phyloP scores from a whole-genome alignment of 441 rosid species.

The Kokia cookei region DNA sequence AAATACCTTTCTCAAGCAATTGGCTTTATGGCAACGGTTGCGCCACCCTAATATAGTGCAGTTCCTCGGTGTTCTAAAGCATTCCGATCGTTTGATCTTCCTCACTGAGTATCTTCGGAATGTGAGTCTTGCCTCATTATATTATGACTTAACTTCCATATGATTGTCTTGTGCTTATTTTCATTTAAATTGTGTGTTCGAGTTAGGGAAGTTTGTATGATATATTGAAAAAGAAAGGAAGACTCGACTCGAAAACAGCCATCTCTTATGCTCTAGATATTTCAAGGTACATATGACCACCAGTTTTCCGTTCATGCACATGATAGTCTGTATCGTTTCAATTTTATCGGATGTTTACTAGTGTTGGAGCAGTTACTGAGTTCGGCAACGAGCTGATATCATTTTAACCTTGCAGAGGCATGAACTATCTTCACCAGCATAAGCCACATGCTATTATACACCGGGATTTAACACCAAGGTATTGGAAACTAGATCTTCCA shows the following conservation, averaged over 20 bases:
- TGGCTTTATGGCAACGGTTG: constrained; percentile 59
- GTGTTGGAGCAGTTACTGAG: neutral
- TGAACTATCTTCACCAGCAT: constrained; percentile 67
- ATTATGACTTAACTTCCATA: neutral
- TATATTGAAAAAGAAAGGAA: constrained; percentile 47
- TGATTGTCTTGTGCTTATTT: neutral
- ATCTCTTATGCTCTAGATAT: constrained; percentile 60
- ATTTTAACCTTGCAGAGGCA: constrained; percentile 38
- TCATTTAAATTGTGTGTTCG: constrained; percentile 4
- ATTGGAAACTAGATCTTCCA: constrained; percentile 5
- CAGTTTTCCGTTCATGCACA: too few relatives aligned
- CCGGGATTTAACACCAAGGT: constrained; percentile 65
- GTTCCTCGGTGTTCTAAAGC: constrained; percentile 64
- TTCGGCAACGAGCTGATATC: neutral
- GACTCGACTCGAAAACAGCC: constrained; percentile 41
- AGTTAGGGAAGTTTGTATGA: constrained; percentile 57
- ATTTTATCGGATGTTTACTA: neutral
- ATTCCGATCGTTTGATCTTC: constrained; percentile 50
- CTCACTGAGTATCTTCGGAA: constrained; percentile 58
- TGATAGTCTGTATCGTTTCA: too few relatives aligned
- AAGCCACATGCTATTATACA: constrained; percentile 58
- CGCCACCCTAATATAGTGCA: constrained; percentile 73
- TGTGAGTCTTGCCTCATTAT: constrained; percentile 24
- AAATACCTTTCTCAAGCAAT: constrained; percentile 44
- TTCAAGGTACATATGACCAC: constrained; percentile 39